Evolutionary conservation across 805 yeast genomes (phyloP).

Genomic region (Ogataea paradorogensis): DNA sequence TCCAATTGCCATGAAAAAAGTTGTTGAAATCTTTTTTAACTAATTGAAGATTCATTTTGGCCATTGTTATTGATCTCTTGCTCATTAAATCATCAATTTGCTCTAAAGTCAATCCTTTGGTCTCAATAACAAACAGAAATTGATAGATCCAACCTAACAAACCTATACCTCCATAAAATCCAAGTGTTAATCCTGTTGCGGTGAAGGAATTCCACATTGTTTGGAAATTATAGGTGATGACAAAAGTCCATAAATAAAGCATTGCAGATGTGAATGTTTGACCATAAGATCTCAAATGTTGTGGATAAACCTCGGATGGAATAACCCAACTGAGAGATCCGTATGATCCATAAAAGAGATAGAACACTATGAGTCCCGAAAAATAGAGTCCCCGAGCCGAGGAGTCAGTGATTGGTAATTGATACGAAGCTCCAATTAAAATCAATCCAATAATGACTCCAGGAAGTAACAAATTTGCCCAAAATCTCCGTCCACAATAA

Average conservation of each 20-base stretch:
- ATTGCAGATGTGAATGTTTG: constrained; percentile 60
- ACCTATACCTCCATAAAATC: constrained; percentile 68
- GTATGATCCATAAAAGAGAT: constrained; percentile 64
- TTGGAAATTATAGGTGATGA: constrained; percentile 62
- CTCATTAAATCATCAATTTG: constrained; percentile 64
- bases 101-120: constrained; percentile 68
- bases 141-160: constrained; percentile 54
- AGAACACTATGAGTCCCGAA: constrained; percentile 60
- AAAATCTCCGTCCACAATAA: constrained; percentile 52
- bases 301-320: constrained; percentile 62
- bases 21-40: constrained; percentile 20
- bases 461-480: constrained; percentile 55
- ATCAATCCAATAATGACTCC: constrained; percentile 60
- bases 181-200: constrained; percentile 58
- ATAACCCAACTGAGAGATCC: constrained; percentile 67
- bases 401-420: constrained; percentile 37
- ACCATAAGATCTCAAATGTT: constrained; percentile 58
- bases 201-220: constrained; percentile 56
- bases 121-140: constrained; percentile 63
- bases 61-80: constrained; percentile 40
- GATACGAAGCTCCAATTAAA: constrained; percentile 57
- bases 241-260: constrained; percentile 60
- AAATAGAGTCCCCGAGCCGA: constrained; percentile 60
- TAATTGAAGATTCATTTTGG: constrained; percentile 32
- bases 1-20: constrained; percentile 18